Percentiles rank a stretch among this genome's conserved stretches.
Conservation (phyloP, 148 eudicot genomes). For the Rhododendron ferrugineum region DNA sequence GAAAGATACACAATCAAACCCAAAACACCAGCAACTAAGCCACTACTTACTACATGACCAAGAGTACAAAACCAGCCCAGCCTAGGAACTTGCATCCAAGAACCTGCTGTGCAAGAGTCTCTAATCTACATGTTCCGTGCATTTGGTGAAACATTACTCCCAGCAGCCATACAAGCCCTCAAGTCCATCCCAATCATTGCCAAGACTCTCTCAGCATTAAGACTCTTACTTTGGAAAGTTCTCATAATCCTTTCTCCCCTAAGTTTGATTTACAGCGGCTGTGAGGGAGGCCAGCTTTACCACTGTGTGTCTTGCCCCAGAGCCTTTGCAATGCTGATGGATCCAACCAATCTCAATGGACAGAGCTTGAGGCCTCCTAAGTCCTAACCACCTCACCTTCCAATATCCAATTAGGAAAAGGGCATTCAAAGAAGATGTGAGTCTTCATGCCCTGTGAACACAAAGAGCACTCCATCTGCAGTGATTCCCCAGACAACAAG, state of each 20-base stretch:
- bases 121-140: background rate
- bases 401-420: background rate
- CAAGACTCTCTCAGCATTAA: background rate
- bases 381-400: background rate
- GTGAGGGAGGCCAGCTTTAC: background rate
- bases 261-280: background rate
- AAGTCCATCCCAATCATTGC: background rate
- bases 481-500: background rate
- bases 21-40: background rate
- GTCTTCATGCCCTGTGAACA: background rate
- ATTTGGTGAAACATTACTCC: background rate
- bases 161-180: background rate
- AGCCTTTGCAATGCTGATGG: background rate
- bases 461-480: background rate
- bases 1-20: background rate
- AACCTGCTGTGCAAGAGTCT: background rate
- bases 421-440: background rate
- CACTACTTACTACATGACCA: background rate
- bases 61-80: background rate
- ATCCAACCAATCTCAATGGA: background rate
- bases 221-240: background rate
- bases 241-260: background rate
- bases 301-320: background rate
- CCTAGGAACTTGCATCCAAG: background rate
- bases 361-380: background rate